Evolutionary conservation across 2,329 filamentous ascomycete species (phyloP), one percentile per base, ranked within the genome.

Genomic region (Colletotrichum plurivorum): DNA sequence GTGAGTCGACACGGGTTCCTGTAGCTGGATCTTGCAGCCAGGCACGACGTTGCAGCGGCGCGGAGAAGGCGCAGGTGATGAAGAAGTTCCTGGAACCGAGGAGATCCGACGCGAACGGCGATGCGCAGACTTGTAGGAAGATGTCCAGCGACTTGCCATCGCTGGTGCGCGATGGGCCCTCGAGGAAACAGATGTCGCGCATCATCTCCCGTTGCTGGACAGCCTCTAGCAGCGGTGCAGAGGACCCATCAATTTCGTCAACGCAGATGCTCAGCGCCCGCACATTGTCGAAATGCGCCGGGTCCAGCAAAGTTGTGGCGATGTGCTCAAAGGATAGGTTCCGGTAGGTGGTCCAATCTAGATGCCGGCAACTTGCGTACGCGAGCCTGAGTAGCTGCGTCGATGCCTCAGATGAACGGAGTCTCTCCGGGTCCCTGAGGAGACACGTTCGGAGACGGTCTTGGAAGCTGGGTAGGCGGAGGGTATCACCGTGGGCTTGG

Each of bases 381-480:
- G 63, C 63, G 12, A 67, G 56, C n/a, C 51, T 51, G 55, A 61
- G 63, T 9, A 67, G 57, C 41, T 49, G 45, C 6, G 62, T 10
- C 9, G 46, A 43, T 5, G 46, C 46, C 15, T 22, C 46, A 2
- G 58, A 60, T 12, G 51, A 52, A 16, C 27, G 16, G 3, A 63
- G 49, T 10, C 4, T 46, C 16, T 45, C 25, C 9, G 43, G 25
- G n/a, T 46, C 27, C 10, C 9, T 31, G 18, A 27, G 10, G 12
- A 63, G 48, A 5, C 18, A 15, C 52, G 55, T 2, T 15, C 5
- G 15, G 5, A 63, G 43, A 13, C 41, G 25, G 25, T 9, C 15
- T 41, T 63, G 60, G n/a, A 63, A 63, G 41, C 15, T 25, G n/a
- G 52, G 60, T 13, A 49, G 51, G 27, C 3, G 10, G 16, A 63